Base-by-base conservation (phyloP, 139 green algal genomes). In the Closterium sp. region DNA sequence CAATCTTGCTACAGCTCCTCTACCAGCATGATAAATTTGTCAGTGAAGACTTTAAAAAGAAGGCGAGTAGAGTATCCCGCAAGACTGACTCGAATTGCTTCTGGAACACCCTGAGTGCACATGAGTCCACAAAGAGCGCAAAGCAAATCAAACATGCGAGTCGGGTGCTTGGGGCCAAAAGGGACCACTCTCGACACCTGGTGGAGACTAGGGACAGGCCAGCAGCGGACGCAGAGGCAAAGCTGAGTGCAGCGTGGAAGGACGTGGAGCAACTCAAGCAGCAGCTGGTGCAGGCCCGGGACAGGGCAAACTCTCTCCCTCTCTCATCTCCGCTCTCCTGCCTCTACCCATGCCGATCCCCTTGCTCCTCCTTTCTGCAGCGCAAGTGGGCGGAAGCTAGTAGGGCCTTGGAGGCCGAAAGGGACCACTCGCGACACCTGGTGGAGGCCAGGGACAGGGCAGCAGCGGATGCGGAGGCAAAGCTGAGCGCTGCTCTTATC, bases 221-320 rank as follows among this genome's bases (percentile, higher is more conserved):
- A 21, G 88, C 31, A 27, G 29, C n/a, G 2, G 29, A 94, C 5
- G 89, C 89, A 13, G 24, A 62, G 10, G 17, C 27, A 84, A 89
- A 70, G 28, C 34, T 94, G 89, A 91, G 90, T n/a, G 88, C 38
- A 29, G 91, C 91, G 17, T 70, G 90, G 62, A 94, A 92, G 32
- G 91, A 34, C 9, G n/a, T 31, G 31, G 42, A 93, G 21, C 89
- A 94, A 7, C 50, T 31, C 9, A 88, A 29, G 88, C 38, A 50
- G 38, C 38, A 50, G 28, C 9, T 29, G 62, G 29, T 11, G 19
- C 31, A 30, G n/a, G 27, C 24, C 9, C 1, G 91, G 62, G 62
- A 79, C 62, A 79, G 1, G 13, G 62, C 13, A 24, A 5, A 13
- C 62, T 27, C 19, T 13, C 62, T 79, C 19, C 13, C 0, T 79